These are phyloP conservation scores for Microbotryum scabiosae DNA, from an alignment of 1,284 basidiomycete species.

Conservation along the genomic window DNA sequence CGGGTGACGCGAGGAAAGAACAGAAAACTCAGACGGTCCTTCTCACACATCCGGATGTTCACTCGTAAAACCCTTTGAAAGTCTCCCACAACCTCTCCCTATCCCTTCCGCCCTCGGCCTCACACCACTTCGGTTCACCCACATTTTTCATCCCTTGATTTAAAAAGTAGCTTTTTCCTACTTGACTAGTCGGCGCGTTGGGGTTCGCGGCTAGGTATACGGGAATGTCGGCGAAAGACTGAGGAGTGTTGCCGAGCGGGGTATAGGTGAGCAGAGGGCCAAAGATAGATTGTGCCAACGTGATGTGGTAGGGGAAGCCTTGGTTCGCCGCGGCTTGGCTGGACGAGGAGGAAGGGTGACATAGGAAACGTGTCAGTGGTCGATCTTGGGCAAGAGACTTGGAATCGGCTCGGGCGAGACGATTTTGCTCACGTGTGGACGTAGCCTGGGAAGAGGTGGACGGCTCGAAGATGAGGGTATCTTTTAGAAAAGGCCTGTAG, in stretches of 20 bases:
- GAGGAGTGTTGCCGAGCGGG: constrained; percentile 33
- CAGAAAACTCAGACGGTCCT: no score
- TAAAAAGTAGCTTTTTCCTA: constrained; percentile 9
- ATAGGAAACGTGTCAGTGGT: not conserved
- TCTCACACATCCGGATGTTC: no score
- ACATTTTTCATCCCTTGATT: constrained; percentile 17
- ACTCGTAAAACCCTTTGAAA: no score
- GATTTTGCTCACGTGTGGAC: constrained; percentile 9
- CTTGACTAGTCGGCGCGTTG: not conserved
- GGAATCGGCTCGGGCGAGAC: not conserved
- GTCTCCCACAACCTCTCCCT: constrained; percentile 16
- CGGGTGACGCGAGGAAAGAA: no score
- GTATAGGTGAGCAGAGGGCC: constrained; percentile 26
- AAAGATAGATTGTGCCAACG: constrained; percentile 29
- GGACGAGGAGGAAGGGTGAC: constrained; percentile 17
- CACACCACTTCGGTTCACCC: constrained; percentile 16
- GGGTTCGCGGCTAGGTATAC: constrained; percentile 32
- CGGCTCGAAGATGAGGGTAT: constrained; percentile 14
- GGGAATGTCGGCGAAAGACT: constrained; percentile 33
- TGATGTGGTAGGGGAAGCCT: constrained; percentile 35
- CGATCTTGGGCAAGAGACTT: not conserved
- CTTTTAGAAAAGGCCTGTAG: constrained; percentile 13
- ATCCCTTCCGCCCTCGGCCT: not conserved
- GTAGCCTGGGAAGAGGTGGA: constrained; percentile 23
- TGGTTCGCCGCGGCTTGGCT: constrained; percentile 36